These are phyloP conservation scores for Thoreauomyces humboldtii DNA, from an alignment of 192 early-diverging fungal species.

Conservation along the genomic window DNA sequence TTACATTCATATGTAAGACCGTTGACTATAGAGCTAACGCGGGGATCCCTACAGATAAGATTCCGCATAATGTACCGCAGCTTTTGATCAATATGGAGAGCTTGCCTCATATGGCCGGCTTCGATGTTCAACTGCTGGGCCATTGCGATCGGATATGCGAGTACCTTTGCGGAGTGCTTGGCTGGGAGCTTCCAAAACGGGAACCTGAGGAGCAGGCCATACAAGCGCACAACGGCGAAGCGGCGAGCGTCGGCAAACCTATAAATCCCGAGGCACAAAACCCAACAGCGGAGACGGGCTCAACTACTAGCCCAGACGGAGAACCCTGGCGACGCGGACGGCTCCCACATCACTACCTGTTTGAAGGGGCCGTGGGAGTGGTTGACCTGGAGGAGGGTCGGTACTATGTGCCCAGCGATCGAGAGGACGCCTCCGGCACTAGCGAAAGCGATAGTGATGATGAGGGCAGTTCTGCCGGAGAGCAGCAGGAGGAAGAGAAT, in stretches of 20 bases:
- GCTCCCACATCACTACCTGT: conserved; percentile 20
- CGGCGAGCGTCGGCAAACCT: too few species aligned
- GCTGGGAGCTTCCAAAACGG: conserved; percentile 63
- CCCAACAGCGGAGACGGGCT: too few species aligned
- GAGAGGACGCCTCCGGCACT: conserved; percentile 14
- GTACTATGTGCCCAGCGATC: conserved; percentile 4
- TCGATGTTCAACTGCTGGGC: conserved; percentile 87
- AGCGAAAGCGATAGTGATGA: neutral
- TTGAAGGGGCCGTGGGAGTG: conserved; percentile 16
- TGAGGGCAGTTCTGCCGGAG: neutral
- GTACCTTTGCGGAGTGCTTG: conserved; percentile 67
- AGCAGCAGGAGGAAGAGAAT: neutral
- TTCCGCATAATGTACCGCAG: conserved; percentile 81
- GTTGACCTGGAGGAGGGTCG: conserved; percentile 2
- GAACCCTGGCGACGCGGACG: neutral
- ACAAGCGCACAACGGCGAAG: too few species aligned
- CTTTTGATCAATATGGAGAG: conserved; percentile 90
- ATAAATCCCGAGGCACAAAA: too few species aligned
- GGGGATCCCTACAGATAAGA: conserved; percentile 49
- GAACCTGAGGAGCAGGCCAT: neutral
- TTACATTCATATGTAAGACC: neutral
- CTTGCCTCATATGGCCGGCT: conserved; percentile 71
- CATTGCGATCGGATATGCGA: conserved; percentile 81
- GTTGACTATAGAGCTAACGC: neutral
- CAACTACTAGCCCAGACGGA: too few species aligned